Evolutionary conservation across 2,329 filamentous ascomycete species (phyloP), one percentile per base, ranked within the genome.

Genomic region (Fusarium sp.): DNA sequence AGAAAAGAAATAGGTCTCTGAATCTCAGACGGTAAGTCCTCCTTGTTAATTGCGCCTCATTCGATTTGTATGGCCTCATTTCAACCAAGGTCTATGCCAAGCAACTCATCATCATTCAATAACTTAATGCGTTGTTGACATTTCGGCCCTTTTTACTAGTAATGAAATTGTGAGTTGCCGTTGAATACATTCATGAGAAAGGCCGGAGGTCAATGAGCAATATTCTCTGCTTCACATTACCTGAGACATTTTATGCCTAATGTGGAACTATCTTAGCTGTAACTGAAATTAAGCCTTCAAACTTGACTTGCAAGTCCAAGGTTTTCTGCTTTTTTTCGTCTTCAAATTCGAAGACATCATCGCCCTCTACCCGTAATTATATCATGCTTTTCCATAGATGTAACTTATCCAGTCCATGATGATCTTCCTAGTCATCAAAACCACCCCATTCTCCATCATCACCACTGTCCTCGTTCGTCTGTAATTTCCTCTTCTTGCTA

Each of bases 401-500:
- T 53, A 30, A 27, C 37, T n/a, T 32, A 26, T 26, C 20, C 26
- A 59, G 23, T 35, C 8, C 10, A 44, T 13, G 12, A 15, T n/a
- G 13, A 58, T 30, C 6, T n/a, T 26, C 52, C 67, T 60, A 76
- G 45, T 76, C 71, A 26, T 73, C 85, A 64, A 89, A 80, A 3
- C 87, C 86, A 64, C 78, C 81, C 85, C 85, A 89, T 71, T 86
- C 81, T 26, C 50, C 70, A 7, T 79, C 81, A 56, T 77, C 70
- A 10, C 66, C 78, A n/a, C 70, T 68, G 10, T 67, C 73, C 10
- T 67, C 69, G 11, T 60, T 70, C 14, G 69, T 67, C 42, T 81
- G 78, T 67, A 78, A 76, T 78, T 86, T 87, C 72, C 86, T 83
- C 78, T 84, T 85, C 81, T 87, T 90, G 79, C 88, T 92, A 32